Evolutionary conservation across 495 filamentous ascomycete genomes (phyloP), one percentile per base, ranked within the genome.

Genomic region (Penicillium fimorum): DNA sequence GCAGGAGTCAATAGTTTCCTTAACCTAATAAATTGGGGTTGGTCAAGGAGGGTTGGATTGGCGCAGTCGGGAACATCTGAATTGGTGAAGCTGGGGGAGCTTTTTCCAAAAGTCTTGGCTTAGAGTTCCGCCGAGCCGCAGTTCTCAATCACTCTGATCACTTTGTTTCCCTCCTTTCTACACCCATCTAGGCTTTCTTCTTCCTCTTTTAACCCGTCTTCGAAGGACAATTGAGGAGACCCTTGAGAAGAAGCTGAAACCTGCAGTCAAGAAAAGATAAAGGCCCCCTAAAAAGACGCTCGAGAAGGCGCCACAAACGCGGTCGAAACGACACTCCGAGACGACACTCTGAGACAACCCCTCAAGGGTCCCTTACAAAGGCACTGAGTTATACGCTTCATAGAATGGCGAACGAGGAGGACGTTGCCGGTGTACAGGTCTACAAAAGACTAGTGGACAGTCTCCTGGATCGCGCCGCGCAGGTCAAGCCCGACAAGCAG

Each of bases 381-480:
- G 45, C 17, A 4, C 45, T 9, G 32, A 17, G 27, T 25, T 29
- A 12, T n/a, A 25, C 40, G 6, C 8, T 18, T 37, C 13, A 12
- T 22, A 73, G 58, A 45, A 86, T 85, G 83, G 72, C 70, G 65
- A 82, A 65, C 32, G 55, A 62, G 58, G 55, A 62, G 58, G 81
- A 80, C 59, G 68, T 85, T 47, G 71, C 74, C 47, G 79, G 82
- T 42, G 86, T 88, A 24, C 77, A 72, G 25, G 69, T 74, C 29
- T 84, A 87, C 59, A 79, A 72, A 52, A 60, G 60, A 33, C 72
- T 85, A 33, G 73, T 96, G 13, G 71, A 80, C 47, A 67, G 79
- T 32, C 82, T 95, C 27, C 76, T 96, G 43, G 65, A 76, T 33
- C 82, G 77, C 60, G 90, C 89, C 57, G 78, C 81, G 41, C 60